Percentiles rank a stretch among this genome's conserved stretches.
Conservation (phyloP, 257 asterid species). For the Solanum pimpinellifolium region DNA sequence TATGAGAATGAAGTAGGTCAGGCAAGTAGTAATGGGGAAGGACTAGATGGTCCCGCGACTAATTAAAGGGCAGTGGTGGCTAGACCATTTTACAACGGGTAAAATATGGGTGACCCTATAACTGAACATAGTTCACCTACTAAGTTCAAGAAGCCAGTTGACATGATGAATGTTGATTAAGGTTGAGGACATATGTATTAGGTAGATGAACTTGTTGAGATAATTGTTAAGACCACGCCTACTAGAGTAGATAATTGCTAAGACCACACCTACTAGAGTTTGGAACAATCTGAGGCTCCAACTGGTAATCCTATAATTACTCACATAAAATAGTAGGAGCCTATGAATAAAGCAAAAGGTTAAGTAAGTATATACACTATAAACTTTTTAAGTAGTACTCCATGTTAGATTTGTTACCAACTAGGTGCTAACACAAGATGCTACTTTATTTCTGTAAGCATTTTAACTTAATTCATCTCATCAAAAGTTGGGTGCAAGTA, state of each 20-base stretch:
- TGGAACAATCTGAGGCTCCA: no score
- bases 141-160: no score
- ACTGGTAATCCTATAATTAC: neutral
- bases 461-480: neutral
- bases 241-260: no score
- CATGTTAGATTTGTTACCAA: neutral
- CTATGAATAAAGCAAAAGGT: neutral
- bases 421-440: neutral
- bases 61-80: neutral
- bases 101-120: neutral
- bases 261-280: no score
- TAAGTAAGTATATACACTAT: neutral
- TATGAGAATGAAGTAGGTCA: neutral
- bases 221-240: no score
- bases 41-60: neutral
- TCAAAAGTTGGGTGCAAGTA: conserved; percentile 16
- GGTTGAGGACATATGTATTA: no score
- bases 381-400: neutral
- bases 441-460: neutral
- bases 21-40: neutral
- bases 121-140: neutral
- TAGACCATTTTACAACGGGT: neutral
- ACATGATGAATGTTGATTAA: no score
- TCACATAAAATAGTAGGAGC: neutral
- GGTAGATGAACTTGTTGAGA: no score